These are phyloP conservation scores for Nidula microcarpa DNA, from an alignment of 768 basidiomycete species.

Conservation along the genomic window DNA sequence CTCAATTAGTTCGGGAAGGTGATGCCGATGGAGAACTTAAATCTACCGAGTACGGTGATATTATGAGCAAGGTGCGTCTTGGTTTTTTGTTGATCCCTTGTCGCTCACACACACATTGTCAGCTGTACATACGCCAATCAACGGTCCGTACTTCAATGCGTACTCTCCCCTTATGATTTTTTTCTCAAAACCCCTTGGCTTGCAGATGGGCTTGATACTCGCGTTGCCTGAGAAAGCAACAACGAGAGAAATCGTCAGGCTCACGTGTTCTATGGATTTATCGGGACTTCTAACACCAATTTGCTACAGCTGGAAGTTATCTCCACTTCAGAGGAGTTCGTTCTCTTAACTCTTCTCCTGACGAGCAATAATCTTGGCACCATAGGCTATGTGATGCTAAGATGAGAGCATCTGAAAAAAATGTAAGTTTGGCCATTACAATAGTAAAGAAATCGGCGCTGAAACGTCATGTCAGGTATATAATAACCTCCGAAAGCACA, in stretches of 20 bases:
- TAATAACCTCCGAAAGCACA: slow-evolving; percentile 65
- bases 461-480: slow-evolving; percentile 26
- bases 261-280: not conserved
- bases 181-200: too few relatives aligned
- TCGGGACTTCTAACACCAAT: not conserved
- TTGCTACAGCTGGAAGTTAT: slow-evolving; percentile 58
- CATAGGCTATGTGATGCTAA: slow-evolving; percentile 65
- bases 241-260: slow-evolving; percentile 60
- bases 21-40: slow-evolving; percentile 38
- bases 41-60: slow-evolving; percentile 77
- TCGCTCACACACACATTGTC: not conserved
- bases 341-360: not conserved
- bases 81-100: not conserved
- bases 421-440: slow-evolving; percentile 29
- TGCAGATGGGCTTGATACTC: slow-evolving; percentile 67
- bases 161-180: too few relatives aligned
- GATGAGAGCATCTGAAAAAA: slow-evolving; percentile 73
- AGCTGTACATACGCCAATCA: slow-evolving; percentile 75
- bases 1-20: slow-evolving; percentile 52
- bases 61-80: slow-evolving; percentile 72
- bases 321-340: slow-evolving; percentile 65
- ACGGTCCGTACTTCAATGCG: slow-evolving; percentile 37
- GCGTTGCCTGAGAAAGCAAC: slow-evolving; percentile 50
- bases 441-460: not conserved
- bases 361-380: not conserved